Percentiles rank a stretch among this genome's conserved stretches.
phyloP scores from a whole-genome alignment of 1,139 yeast genomes.

The Lodderomyces margitis region DNA sequence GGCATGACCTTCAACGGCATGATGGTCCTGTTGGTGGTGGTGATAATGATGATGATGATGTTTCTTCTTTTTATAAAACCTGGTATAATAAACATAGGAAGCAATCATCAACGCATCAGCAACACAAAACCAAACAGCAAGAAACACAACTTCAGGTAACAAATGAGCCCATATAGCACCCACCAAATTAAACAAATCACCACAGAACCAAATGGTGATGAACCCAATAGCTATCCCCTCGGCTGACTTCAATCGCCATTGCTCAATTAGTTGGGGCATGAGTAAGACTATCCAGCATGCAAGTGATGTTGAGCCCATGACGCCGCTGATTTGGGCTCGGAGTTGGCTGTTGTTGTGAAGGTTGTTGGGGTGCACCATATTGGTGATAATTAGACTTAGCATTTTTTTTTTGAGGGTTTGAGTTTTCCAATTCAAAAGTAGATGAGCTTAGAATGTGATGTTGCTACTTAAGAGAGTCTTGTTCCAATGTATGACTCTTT shows the following conservation, averaged over 20 bases:
- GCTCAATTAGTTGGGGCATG: constrained; percentile 78
- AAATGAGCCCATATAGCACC: constrained; percentile 74
- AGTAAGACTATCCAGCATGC: constrained; percentile 83
- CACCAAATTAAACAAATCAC: constrained; percentile 64
- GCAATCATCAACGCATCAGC: constrained; percentile 63
- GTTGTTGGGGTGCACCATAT: not conserved
- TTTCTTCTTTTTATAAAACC: constrained; percentile 39
- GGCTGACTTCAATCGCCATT: constrained; percentile 74
- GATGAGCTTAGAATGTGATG: too few relatives aligned
- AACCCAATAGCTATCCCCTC: constrained; percentile 78
- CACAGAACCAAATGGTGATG: constrained; percentile 68
- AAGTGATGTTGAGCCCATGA: constrained; percentile 65
- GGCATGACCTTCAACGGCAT: too few relatives aligned
- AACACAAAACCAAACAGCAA: constrained; percentile 74
- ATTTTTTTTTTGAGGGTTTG: not conserved
- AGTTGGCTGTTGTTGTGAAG: not conserved
- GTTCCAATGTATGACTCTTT: too few relatives aligned
- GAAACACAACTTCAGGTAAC: constrained; percentile 65
- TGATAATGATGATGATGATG: constrained; percentile 15
- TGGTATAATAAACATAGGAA: constrained; percentile 59
- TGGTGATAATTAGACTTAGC: not conserved
- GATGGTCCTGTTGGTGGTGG: constrained; percentile 10
- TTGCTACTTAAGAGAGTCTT: too few relatives aligned
- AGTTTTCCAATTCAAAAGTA: too few relatives aligned
- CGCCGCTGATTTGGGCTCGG: constrained; percentile 40